These are phyloP conservation scores for Chalara sp. DNA, from an alignment of 2,329 filamentous ascomycete species.

Conservation along the genomic window DNA sequence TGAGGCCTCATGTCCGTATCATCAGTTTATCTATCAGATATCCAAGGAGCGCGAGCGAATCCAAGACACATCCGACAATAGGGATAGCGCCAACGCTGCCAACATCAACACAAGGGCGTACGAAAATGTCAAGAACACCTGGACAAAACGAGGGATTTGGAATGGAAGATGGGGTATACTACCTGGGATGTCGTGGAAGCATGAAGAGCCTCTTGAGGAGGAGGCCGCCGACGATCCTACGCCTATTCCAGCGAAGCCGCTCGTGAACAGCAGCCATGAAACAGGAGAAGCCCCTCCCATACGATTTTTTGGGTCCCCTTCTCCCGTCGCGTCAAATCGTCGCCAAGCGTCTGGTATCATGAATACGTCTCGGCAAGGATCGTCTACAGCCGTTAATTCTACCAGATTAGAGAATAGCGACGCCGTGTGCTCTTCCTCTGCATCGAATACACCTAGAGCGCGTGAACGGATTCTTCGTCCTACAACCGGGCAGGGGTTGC, in stretches of 20 bases:
- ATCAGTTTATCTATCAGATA: conserved; percentile 24
- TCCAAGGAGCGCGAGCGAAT: conserved; percentile 20
- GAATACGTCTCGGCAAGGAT: conserved; percentile 5
- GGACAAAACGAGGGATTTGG: conserved; percentile 24
- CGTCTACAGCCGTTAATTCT: not conserved
- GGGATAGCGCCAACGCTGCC: conserved; percentile 7
- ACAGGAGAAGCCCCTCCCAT: conserved; percentile 9
- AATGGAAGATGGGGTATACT: conserved; percentile 23
- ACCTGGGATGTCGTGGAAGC: conserved; percentile 27
- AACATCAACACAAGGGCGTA: conserved; percentile 25
- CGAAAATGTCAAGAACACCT: conserved; percentile 24
- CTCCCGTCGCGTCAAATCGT: conserved; percentile 9
- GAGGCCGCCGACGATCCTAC: not conserved
- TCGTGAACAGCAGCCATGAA: conserved; percentile 15
- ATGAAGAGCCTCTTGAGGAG: conserved; percentile 20
- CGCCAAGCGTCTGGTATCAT: conserved; percentile 2
- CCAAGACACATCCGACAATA: conserved; percentile 20
- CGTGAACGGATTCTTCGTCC: conserved; percentile 3
- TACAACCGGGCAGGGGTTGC: conserved; percentile 7
- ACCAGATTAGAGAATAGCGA: conserved; percentile 3
- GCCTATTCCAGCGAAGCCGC: conserved; percentile 11
- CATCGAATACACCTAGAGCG: conserved; percentile 1
- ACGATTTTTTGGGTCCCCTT: conserved; percentile 11
- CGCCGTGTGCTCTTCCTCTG: conserved; percentile 2
- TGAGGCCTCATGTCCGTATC: conserved; percentile 21